Conservation (phyloP, 352 stramenopile species). For the Pythium guiyangense region DNA sequence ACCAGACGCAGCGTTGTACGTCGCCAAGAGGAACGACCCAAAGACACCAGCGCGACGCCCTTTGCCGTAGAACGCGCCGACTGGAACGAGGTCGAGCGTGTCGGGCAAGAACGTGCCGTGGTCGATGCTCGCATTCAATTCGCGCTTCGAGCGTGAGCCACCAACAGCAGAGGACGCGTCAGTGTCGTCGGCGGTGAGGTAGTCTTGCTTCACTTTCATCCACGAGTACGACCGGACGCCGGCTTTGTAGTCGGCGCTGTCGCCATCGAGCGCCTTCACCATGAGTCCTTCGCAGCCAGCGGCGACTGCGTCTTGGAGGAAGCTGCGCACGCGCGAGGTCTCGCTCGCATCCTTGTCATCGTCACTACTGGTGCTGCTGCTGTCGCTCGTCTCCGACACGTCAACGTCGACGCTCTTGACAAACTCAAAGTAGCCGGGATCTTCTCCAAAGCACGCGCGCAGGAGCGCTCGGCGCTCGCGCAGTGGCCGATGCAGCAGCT, state of each 20-base stretch:
- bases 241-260: constrained; percentile 55
- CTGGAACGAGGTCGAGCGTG: constrained; percentile 97
- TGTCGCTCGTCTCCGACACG: no score
- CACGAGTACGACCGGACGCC: constrained; percentile 70
- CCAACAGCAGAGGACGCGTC: no score
- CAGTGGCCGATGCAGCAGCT: constrained; percentile 37
- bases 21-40: constrained; percentile 97
- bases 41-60: constrained; percentile 94
- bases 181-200: constrained; percentile 25
- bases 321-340: constrained; percentile 18
- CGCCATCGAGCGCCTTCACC: constrained; percentile 57
- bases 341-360: constrained; percentile 3
- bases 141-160: not conserved
- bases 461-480: constrained; percentile 39
- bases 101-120: constrained; percentile 68
- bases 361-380: constrained; percentile 2
- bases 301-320: constrained; percentile 43
- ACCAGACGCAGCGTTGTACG: constrained; percentile 91
- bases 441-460: constrained; percentile 24
- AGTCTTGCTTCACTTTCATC: constrained; percentile 87
- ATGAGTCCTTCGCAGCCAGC: constrained; percentile 79
- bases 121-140: constrained; percentile 4
- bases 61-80: constrained; percentile 96
- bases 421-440: constrained; percentile 50
- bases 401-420: constrained; percentile 52